These are phyloP conservation scores for Ustilago vetiveriae DNA, from an alignment of 1,284 basidiomycete species.

Conservation along the genomic window DNA sequence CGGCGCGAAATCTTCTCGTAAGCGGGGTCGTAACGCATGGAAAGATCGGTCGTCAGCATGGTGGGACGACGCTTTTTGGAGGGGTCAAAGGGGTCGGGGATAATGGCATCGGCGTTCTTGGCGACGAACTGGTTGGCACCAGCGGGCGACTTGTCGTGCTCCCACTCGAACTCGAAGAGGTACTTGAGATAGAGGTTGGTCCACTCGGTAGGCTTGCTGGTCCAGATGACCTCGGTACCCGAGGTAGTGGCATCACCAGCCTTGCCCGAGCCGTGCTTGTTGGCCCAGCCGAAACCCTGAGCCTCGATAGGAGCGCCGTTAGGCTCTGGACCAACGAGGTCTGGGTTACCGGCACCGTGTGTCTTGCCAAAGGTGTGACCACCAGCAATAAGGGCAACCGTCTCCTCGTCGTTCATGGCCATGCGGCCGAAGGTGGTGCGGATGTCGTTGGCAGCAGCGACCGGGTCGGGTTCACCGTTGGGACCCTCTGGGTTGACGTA, in stretches of 20 bases:
- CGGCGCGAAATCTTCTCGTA: slow-evolving; percentile 45
- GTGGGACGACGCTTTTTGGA: slow-evolving; percentile 44
- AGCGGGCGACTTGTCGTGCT: slow-evolving; percentile 42
- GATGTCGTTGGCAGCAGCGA: slow-evolving; percentile 40
- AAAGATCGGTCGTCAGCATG: slow-evolving; percentile 42
- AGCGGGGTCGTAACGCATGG: slow-evolving; percentile 34
- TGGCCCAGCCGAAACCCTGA: slow-evolving; percentile 36
- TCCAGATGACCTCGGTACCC: slow-evolving; percentile 37
- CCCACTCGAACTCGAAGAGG: slow-evolving; percentile 46
- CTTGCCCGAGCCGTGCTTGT: slow-evolving; percentile 35
- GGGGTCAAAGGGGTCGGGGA: slow-evolving; percentile 41
- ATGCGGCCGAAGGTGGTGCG: slow-evolving; percentile 43
- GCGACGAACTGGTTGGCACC: slow-evolving; percentile 43
- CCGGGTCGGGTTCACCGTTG: slow-evolving; percentile 35
- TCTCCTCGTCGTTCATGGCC: slow-evolving; percentile 47
- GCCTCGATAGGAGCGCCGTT: slow-evolving; percentile 34
- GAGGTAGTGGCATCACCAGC: slow-evolving; percentile 33
- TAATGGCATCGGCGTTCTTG: slow-evolving; percentile 44
- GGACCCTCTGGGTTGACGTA: slow-evolving; percentile 49
- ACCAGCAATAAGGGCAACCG: slow-evolving; percentile 43
- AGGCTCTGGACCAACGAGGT: slow-evolving; percentile 37
- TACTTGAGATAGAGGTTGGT: slow-evolving; percentile 46
- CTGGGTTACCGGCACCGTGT: slow-evolving; percentile 39
- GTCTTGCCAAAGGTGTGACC: slow-evolving; percentile 48
- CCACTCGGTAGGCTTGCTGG: slow-evolving; percentile 45